Percentiles rank a stretch among this genome's conserved stretches.
Conservation (phyloP, 1,139 yeast genomes). For the Protomyces inundatus region DNA sequence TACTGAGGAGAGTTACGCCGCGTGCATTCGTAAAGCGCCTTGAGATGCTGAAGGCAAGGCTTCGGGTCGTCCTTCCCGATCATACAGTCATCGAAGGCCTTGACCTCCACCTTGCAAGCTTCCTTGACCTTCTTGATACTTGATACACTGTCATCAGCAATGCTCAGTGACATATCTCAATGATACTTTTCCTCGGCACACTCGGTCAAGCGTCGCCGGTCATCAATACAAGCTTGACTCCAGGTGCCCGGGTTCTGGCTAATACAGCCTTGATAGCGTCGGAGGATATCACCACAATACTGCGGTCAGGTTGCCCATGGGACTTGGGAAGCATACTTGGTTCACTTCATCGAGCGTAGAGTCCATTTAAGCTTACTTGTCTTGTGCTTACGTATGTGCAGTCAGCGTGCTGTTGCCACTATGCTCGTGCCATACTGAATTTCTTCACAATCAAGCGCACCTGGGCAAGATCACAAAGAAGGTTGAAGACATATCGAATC, state of each 20-base stretch:
- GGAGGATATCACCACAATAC: conserved; percentile 7
- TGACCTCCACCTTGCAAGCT: conserved; percentile 8
- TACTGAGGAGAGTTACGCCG: conserved; percentile 13
- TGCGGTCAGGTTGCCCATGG: neutral
- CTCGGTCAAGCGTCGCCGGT: conserved; percentile 16
- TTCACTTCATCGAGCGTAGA: conserved; percentile 14
- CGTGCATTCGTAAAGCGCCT: conserved; percentile 16
- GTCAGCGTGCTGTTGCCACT: too few relatives aligned
- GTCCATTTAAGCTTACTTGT: neutral
- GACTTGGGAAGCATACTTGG: neutral
- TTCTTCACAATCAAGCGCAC: too few relatives aligned
- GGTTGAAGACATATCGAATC: too few relatives aligned
- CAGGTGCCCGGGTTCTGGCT: conserved; percentile 7
- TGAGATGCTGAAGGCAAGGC: conserved; percentile 8
- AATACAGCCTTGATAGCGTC: conserved; percentile 9
- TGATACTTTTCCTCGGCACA: conserved; percentile 20
- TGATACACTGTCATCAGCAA: neutral
- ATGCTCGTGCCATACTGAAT: too few relatives aligned
- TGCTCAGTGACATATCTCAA: neutral
- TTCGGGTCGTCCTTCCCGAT: conserved; percentile 5
- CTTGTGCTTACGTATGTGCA: too few relatives aligned
- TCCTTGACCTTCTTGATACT: conserved; percentile 21
- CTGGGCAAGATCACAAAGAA: too few relatives aligned
- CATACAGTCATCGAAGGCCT: conserved; percentile 13
- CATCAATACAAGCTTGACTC: conserved; percentile 5